Evolutionary conservation across 108 stramenopile species (phyloP).

Genomic region (Nannochloropsis oceanica): DNA sequence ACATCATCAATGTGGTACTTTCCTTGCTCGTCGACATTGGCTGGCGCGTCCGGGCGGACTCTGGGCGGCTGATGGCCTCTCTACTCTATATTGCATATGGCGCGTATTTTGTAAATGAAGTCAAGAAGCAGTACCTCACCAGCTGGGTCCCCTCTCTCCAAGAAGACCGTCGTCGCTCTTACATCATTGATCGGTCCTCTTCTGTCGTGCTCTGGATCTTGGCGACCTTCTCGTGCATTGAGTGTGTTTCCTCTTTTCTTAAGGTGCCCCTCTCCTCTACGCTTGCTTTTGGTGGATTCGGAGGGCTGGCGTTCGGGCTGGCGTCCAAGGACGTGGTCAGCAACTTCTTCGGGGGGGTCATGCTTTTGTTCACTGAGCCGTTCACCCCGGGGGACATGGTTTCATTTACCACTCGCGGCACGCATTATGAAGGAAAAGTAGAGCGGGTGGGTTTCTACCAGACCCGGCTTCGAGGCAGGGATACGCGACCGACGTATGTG

Average conservation of each 20-base stretch:
- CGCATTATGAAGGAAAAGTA: constrained; percentile 22
- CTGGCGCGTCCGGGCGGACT: background rate
- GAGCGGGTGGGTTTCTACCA: constrained; percentile 40
- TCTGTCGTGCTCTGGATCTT: constrained; percentile 5
- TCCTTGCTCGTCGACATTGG: background rate
- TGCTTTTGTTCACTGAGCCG: constrained; percentile 34
- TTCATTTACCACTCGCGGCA: constrained; percentile 14
- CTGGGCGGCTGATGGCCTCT: background rate
- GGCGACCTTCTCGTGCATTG: background rate
- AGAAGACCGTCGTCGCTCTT: background rate
- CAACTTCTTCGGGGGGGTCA: constrained; percentile 15
- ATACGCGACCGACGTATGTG: constrained; percentile 36
- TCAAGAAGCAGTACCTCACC: background rate
- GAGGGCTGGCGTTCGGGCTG: constrained; percentile 34
- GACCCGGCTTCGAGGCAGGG: constrained; percentile 24
- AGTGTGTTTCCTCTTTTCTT: constrained; percentile 30
- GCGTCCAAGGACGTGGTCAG: background rate
- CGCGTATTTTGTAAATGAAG: constrained; percentile 19
- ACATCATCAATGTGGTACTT: background rate
- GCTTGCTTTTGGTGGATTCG: constrained; percentile 36
- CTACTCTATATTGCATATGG: constrained; percentile 16
- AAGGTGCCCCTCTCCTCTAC: constrained; percentile 32
- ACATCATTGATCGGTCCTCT: constrained; percentile 3
- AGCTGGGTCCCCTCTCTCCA: background rate
- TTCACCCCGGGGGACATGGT: constrained; percentile 41